Evolutionary conservation across 192 early-diverging fungal genomes (phyloP), one percentile per base, ranked within the genome.

Genomic region (Entomortierella lignicola): DNA sequence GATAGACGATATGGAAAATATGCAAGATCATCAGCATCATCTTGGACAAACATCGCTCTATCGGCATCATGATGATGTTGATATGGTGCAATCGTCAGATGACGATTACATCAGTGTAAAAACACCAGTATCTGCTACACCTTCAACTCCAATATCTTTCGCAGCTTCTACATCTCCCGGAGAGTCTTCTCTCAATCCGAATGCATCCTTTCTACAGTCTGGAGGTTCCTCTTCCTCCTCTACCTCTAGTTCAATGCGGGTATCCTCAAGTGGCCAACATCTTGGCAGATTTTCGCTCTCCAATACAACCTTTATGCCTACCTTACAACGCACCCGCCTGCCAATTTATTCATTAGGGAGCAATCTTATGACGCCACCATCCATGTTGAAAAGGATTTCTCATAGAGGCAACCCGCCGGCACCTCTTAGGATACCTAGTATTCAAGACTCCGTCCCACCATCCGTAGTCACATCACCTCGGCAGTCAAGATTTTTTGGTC

Each of bases 341-440:
- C 67, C 66, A 17, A 70, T 67, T 42, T 64, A 69, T 39, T 41
- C 60, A 12, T 47, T 79, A 26, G 63, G 75, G 26, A 79, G 48
- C 43, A 69, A 34, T 25, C 61, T 69, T 7, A 70, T 79, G 75
- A 70, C 67, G 3, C 75, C 75, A 3, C 75, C 75, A 0, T 69
- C 75, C 10, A 69, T 79, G 67, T 57, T 69, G 8, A 79, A 41
- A 34, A 79, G 56, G 30, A 65, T 79, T 39, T 69, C 75, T 17
- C 60, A 70, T 42, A 50, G 75, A 15, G 30, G 20, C 25, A 70
- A 31, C 10, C 62, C 75, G 5, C 75, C 75, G 21, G 31, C 63
- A 12, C 67, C 67, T 31, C 55, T 79, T 20, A 51, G 75, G 39
- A 63, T 79, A 32, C 68, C 75, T 20, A 44, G 44, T 17, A 4